These are phyloP conservation scores for Purshia tridentata DNA, from an alignment of 306 rosid genomes.

Conservation along the genomic window DNA sequence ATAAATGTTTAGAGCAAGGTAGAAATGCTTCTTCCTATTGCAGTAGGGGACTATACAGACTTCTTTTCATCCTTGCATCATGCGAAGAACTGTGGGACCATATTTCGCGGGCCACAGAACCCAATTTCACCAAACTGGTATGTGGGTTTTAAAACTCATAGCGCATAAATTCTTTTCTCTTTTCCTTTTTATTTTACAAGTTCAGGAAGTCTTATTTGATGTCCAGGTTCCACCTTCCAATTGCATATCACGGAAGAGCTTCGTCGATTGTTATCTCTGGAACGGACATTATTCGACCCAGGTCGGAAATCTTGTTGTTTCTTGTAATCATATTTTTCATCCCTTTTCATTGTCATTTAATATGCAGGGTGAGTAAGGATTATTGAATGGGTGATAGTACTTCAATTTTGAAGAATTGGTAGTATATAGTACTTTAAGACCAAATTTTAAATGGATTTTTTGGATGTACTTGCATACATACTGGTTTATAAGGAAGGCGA, in stretches of 20 bases:
- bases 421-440: neutral
- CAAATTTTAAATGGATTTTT: neutral
- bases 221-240: constrained; percentile 80
- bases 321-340: too few relatives aligned
- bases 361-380: neutral
- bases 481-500: neutral
- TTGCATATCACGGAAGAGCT: constrained; percentile 95
- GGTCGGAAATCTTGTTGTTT: constrained; percentile 31
- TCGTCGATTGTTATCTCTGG: constrained; percentile 93
- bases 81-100: constrained; percentile 80
- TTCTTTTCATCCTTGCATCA: constrained; percentile 82
- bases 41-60: constrained; percentile 83
- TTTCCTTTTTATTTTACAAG: constrained; percentile 1
- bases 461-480: too few relatives aligned
- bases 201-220: constrained; percentile 3
- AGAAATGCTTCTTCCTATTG: constrained; percentile 80
- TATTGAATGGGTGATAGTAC: neutral
- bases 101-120: constrained; percentile 73
- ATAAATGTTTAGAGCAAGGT: constrained; percentile 54
- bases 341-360: too few relatives aligned
- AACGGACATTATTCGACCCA: constrained; percentile 79
- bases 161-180: neutral
- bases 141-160: constrained; percentile 20
- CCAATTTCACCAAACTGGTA: constrained; percentile 73
- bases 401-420: neutral